Evolutionary conservation across 148 eudicot species (phyloP).

Genomic region (Chenopodium berlandieri): DNA sequence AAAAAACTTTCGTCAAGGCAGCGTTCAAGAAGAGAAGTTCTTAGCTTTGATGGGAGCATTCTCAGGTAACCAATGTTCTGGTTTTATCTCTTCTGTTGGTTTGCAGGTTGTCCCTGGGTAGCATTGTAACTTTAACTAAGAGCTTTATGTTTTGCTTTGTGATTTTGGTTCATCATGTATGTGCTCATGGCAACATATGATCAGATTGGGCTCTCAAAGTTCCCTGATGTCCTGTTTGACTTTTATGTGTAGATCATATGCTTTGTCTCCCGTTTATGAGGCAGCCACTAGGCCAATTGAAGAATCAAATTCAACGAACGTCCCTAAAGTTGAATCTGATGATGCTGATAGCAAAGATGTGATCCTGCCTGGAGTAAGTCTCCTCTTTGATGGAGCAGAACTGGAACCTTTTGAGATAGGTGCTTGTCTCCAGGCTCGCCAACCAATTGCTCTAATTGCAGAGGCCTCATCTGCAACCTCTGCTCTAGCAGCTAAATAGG

Average conservation of each 20-base stretch:
- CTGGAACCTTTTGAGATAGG: conserved; percentile 85
- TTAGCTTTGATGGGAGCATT: conserved; percentile 85
- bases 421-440: conserved; percentile 96
- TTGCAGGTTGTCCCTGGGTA: neutral
- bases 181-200: conserved; percentile 8
- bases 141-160: neutral
- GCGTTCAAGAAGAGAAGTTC: conserved; percentile 68
- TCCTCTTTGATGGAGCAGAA: conserved; percentile 84
- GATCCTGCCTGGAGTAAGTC: conserved; percentile 86
- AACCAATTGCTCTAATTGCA: conserved; percentile 74
- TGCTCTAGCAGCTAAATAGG: conserved; percentile 50
- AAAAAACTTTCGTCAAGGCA: conserved; percentile 61
- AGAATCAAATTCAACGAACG: conserved; percentile 38
- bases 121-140: conserved; percentile 5
- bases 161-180: neutral
- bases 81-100: neutral
- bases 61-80: conserved; percentile 47
- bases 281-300: conserved; percentile 63
- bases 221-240: neutral
- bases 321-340: conserved; percentile 62
- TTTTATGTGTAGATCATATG: conserved; percentile 70
- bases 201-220: neutral
- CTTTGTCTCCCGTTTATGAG: conserved; percentile 68
- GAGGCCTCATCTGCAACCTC: conserved; percentile 82
- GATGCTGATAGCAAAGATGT: conserved; percentile 80